A percentile compares a stretch with the other conserved stretches of the same genome.
These are phyloP conservation scores for Arabidopsis suecica DNA, from an alignment of 345 rosid species.

Conservation along the genomic window DNA sequence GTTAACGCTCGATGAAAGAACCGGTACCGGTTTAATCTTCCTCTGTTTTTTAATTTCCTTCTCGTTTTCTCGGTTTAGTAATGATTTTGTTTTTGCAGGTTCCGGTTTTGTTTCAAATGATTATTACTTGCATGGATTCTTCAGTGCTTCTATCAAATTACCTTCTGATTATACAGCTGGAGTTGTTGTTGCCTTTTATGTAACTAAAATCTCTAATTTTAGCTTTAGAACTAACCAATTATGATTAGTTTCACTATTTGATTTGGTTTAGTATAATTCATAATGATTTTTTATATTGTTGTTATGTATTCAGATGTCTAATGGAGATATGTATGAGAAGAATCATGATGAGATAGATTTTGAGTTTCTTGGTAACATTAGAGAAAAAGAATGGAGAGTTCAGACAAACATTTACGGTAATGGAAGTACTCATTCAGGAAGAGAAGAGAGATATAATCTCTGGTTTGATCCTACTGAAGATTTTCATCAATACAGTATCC, in stretches of 20 bases:
- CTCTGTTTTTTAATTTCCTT: constrained; percentile 12
- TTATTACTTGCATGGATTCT: constrained; percentile 88
- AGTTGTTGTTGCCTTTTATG: constrained; percentile 97
- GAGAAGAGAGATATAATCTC: constrained; percentile 96
- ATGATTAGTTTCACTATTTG: neutral
- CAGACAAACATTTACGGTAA: constrained; percentile 96
- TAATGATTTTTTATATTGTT: neutral
- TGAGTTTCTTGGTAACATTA: constrained; percentile 95
- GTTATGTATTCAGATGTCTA: constrained; percentile 71
- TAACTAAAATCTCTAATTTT: constrained; percentile 43
- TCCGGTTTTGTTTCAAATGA: constrained; percentile 98
- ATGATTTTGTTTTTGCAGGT: constrained; percentile 54
- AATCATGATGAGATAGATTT: constrained; percentile 98
- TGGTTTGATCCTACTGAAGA: constrained; percentile 98
- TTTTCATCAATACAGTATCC: constrained; percentile 87
- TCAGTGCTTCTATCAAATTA: constrained; percentile 90
- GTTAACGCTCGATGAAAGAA: constrained; percentile 82
- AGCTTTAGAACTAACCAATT: no score
- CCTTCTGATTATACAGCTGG: constrained; percentile 99
- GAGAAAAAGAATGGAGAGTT: constrained; percentile 99
- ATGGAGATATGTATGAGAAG: constrained; percentile 91
- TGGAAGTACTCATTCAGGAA: constrained; percentile 86
- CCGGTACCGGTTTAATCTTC: constrained; percentile 58
- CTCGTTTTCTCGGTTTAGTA: constrained; percentile 11
- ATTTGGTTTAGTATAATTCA: neutral